phyloP scores from a whole-genome alignment of 768 basidiomycete species.

The Pisolithus tinctorius region DNA sequence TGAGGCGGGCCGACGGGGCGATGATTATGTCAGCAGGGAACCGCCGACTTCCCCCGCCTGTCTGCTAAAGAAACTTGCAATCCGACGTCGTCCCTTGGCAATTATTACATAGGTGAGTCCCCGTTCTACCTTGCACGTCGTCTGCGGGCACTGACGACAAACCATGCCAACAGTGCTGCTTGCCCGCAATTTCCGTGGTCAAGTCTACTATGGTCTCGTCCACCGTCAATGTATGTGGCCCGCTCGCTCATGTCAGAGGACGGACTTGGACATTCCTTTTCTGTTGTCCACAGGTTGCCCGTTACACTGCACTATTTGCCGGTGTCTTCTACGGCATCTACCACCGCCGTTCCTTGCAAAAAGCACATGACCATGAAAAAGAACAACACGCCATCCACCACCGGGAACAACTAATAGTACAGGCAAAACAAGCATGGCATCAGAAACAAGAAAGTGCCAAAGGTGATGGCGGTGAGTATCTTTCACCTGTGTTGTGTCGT shows the following conservation, averaged over 20 bases:
- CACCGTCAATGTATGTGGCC: constrained; percentile 65
- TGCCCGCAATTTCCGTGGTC: constrained; percentile 7
- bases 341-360: constrained; percentile 87
- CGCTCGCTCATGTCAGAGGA: neutral
- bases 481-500: constrained; percentile 3
- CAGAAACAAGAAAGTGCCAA: constrained; percentile 59
- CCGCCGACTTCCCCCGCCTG: constrained; percentile 23
- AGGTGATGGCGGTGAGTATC: constrained; percentile 48
- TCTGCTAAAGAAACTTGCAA: constrained; percentile 2
- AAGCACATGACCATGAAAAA: constrained; percentile 70
- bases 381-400: constrained; percentile 66
- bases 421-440: constrained; percentile 89
- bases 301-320: constrained; percentile 83
- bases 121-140: neutral
- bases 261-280: neutral
- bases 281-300: constrained; percentile 61
- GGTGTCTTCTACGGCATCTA: constrained; percentile 90
- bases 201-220: constrained; percentile 53
- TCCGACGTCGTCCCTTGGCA: constrained; percentile 3
- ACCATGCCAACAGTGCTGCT: constrained; percentile 11
- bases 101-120: constrained; percentile 3
- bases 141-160: neutral
- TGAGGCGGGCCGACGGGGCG: neutral
- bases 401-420: constrained; percentile 68
- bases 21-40: constrained; percentile 25